Conservation (phyloP, 106 monocot species). For the Allium sativum region DNA sequence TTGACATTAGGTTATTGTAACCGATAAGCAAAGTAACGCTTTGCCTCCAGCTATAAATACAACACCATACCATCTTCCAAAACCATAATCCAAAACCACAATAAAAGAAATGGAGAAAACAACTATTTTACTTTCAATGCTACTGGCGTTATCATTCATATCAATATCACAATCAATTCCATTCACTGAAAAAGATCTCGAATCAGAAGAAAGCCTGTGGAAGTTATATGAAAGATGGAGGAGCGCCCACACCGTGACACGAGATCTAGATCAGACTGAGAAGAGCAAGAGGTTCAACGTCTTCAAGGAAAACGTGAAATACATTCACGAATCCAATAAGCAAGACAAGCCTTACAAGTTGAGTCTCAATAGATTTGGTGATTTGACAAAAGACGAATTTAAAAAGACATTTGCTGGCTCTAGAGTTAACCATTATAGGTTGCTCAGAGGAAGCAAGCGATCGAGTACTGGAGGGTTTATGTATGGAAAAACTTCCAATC, state of each 20-base stretch:
- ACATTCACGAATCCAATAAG: slow-evolving; percentile 43
- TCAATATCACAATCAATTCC: slow-evolving; percentile 11
- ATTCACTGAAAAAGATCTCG: slow-evolving; percentile 48
- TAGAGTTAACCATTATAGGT: slow-evolving; percentile 15
- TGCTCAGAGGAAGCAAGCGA: background rate
- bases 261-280: slow-evolving; percentile 41
- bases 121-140: background rate
- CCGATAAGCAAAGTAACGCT: too few species aligned
- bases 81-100: background rate
- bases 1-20: too few species aligned
- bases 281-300: slow-evolving; percentile 40
- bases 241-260: slow-evolving; percentile 31
- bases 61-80: background rate
- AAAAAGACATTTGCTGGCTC: slow-evolving; percentile 21
- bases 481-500: background rate
- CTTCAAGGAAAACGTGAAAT: slow-evolving; percentile 46
- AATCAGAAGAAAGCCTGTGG: slow-evolving; percentile 50
- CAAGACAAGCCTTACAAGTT: slow-evolving; percentile 29
- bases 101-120: background rate
- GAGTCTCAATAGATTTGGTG: slow-evolving; percentile 43
- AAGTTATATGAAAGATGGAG: slow-evolving; percentile 53
- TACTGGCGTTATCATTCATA: background rate
- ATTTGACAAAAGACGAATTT: slow-evolving; percentile 47
- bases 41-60: background rate
- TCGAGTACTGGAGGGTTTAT: slow-evolving; percentile 1